Evolutionary conservation across 495 filamentous ascomycete genomes (phyloP).

Genomic region (Rhypophila decipiens): DNA sequence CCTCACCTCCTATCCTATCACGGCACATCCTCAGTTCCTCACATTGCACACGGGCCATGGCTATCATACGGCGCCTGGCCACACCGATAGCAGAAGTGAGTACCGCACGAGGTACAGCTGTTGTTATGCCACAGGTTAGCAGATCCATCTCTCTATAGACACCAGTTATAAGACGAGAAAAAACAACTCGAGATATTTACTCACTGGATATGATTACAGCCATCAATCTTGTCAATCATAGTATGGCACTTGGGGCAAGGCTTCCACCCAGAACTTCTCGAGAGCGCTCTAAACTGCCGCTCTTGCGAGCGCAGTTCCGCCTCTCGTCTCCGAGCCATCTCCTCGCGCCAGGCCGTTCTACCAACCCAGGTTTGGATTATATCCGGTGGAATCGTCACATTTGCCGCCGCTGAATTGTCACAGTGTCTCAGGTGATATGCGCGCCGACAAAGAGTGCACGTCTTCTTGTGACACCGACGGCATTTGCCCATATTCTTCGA

Average conservation of each 20-base stretch:
- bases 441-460: constrained; percentile 6
- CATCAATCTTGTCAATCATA: constrained; percentile 9
- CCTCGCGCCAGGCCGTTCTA: not conserved
- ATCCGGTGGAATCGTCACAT: too few species aligned
- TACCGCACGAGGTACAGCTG: constrained; percentile 10
- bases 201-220: constrained; percentile 14
- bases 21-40: constrained; percentile 1
- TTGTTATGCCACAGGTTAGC: not conserved
- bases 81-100: constrained; percentile 18
- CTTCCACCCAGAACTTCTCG: constrained; percentile 5
- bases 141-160: too few species aligned
- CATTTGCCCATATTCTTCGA: constrained; percentile 5
- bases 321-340: too few species aligned
- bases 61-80: constrained; percentile 8
- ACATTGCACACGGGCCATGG: constrained; percentile 8
- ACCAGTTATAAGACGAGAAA: too few species aligned
- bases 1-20: too few species aligned
- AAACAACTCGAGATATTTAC: too few species aligned
- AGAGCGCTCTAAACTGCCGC: not conserved
- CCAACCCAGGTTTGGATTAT: not conserved
- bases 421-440: constrained; percentile 7
- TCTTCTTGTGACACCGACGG: constrained; percentile 7
- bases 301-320: too few species aligned
- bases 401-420: too few species aligned
- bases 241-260: constrained; percentile 7